A percentile compares a stretch with the other conserved stretches of the same genome.
phyloP scores from a whole-genome alignment of 73 alveolate species.

The Paramecium pentaurelia region DNA sequence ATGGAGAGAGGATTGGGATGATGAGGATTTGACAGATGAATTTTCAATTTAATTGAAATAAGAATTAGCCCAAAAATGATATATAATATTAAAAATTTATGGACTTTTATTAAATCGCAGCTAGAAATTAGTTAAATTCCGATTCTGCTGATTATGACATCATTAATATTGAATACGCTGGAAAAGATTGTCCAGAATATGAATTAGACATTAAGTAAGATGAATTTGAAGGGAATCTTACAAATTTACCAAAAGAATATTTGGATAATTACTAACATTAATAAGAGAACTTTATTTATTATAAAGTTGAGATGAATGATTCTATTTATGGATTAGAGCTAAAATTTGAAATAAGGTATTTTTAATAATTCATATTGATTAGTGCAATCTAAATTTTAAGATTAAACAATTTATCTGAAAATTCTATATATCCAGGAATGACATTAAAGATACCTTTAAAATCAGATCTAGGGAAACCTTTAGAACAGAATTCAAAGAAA shows the following conservation, averaged over 20 bases:
- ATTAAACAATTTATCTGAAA: conserved; percentile 8
- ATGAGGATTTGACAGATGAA: conserved; percentile 63
- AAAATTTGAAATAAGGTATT: conserved; percentile 10
- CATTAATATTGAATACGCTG: neutral
- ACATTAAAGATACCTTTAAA: conserved; percentile 13
- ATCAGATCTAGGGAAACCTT: neutral
- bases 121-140: neutral
- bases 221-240: neutral
- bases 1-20: conserved; percentile 67
- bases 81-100: neutral
- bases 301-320: conserved; percentile 60
- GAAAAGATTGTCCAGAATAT: neutral
- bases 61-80: conserved; percentile 50
- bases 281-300: neutral
- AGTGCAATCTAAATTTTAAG: neutral
- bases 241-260: neutral
- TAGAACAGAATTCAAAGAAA: neutral
- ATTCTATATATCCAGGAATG: conserved; percentile 17
- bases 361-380: neutral
- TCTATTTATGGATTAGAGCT: conserved; percentile 8
- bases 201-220: neutral
- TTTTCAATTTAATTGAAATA: conserved; percentile 45
- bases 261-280: neutral
- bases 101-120: conserved; percentile 1
- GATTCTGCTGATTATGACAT: neutral